These are phyloP conservation scores for Pholiota adiposa DNA, from an alignment of 1,284 basidiomycete species.

Conservation along the genomic window DNA sequence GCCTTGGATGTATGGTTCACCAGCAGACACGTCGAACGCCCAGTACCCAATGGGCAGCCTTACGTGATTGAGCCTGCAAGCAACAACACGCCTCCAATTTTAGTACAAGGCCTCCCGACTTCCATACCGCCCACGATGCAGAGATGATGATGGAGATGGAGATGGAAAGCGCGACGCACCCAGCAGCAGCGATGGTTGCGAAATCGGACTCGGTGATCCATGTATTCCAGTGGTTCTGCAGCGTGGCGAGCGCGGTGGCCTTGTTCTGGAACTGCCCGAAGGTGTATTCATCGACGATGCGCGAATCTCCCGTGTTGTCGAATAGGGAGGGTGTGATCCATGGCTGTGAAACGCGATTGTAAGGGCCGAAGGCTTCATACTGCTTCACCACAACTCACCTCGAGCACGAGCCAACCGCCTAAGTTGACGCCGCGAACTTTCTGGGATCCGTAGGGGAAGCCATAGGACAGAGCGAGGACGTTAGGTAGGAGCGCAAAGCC, in stretches of 20 bases:
- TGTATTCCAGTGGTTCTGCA: constrained; percentile 78
- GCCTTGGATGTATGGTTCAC: constrained; percentile 87
- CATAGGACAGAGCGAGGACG: constrained; percentile 39
- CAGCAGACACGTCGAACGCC: constrained; percentile 83
- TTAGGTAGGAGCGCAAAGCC: constrained; percentile 29
- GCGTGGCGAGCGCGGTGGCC: constrained; percentile 48
- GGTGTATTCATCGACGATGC: constrained; percentile 80
- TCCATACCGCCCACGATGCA: not conserved
- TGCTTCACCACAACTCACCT: constrained; percentile 45
- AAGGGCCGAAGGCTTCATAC: not conserved
- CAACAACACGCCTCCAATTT: constrained; percentile 1
- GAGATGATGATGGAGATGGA: not conserved
- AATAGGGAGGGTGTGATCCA: constrained; percentile 92
- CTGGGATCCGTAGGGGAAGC: constrained; percentile 57
- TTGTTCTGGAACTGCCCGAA: constrained; percentile 68
- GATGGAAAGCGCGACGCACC: too few species aligned
- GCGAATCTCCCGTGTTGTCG: constrained; percentile 71
- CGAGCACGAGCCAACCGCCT: constrained; percentile 81
- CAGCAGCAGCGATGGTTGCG: constrained; percentile 70
- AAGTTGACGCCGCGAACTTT: constrained; percentile 77
- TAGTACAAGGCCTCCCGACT: constrained; percentile 13
- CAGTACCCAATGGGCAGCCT: constrained; percentile 91
- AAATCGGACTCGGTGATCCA: constrained; percentile 85
- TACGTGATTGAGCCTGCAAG: constrained; percentile 77
- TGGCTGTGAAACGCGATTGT: constrained; percentile 44